Percentiles rank a stretch among this genome's conserved stretches.
Evolutionary conservation across 225 moss, liverwort and hornwort species (phyloP).

Genomic region (Sphagnum tenellum): DNA sequence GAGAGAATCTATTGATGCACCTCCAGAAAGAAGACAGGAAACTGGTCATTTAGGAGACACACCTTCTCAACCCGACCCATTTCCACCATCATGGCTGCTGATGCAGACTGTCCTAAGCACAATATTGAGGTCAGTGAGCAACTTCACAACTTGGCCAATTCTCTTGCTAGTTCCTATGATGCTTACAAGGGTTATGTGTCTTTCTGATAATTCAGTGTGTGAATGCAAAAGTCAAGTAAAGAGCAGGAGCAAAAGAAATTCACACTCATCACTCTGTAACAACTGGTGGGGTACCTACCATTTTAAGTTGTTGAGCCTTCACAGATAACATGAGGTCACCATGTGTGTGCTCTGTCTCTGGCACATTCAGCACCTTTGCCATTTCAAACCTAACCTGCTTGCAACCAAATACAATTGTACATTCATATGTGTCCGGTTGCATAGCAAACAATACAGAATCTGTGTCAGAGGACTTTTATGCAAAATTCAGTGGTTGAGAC

Average conservation of each 20-base stretch:
- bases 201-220: too few species aligned
- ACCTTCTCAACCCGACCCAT: conserved; percentile 88
- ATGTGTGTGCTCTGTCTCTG: conserved; percentile 83
- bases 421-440: not conserved
- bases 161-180: not conserved
- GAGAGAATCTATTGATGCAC: too few species aligned
- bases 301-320: conserved; percentile 52
- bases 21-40: not conserved
- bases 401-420: not conserved
- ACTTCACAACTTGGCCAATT: too few species aligned
- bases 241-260: too few species aligned
- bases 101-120: conserved; percentile 37
- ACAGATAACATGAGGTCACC: conserved; percentile 80
- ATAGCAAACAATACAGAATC: not conserved
- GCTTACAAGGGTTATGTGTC: not conserved
- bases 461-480: not conserved
- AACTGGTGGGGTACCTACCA: conserved; percentile 26
- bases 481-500: not conserved
- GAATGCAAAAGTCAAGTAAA: too few species aligned
- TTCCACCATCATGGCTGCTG: conserved; percentile 71
- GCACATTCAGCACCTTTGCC: conserved; percentile 74
- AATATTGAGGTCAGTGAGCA: too few species aligned
- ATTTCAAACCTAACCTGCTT: conserved; percentile 64
- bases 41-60: conserved; percentile 2
- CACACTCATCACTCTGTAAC: too few species aligned